These are phyloP conservation scores for Chondrostereum purpureum DNA, from an alignment of 1,284 basidiomycete species.

Conservation along the genomic window DNA sequence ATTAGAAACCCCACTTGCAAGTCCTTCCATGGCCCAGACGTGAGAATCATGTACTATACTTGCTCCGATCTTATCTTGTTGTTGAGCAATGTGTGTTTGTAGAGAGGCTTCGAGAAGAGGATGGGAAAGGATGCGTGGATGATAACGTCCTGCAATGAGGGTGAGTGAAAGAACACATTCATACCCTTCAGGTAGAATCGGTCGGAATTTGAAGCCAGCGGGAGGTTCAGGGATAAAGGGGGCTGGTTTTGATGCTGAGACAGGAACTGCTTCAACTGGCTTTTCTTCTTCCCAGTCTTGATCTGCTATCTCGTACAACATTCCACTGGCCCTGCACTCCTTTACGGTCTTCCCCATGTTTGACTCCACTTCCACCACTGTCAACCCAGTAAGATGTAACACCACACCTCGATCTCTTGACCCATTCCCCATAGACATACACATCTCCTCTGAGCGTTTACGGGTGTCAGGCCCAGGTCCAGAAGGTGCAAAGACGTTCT, in stretches of 20 bases:
- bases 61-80: constrained; percentile 15
- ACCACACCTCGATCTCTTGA: constrained; percentile 59
- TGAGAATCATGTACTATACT: constrained; percentile 36
- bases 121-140: constrained; percentile 58
- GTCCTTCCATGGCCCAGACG: constrained; percentile 61
- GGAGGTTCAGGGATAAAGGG: constrained; percentile 53
- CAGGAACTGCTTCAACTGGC: constrained; percentile 15
- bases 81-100: constrained; percentile 16
- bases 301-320: constrained; percentile 70
- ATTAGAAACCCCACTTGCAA: constrained; percentile 56
- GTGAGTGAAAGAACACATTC: constrained; percentile 62
- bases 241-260: constrained; percentile 10
- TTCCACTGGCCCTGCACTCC: constrained; percentile 58
- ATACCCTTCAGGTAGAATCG: constrained; percentile 53
- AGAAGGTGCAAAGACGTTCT: constrained; percentile 51
- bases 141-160: constrained; percentile 68
- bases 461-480: constrained; percentile 43
- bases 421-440: constrained; percentile 34
- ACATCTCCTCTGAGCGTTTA: constrained; percentile 18
- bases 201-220: constrained; percentile 58
- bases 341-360: constrained; percentile 38
- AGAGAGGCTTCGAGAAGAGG: constrained; percentile 45
- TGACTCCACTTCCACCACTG: constrained; percentile 43
- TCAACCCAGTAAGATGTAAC: constrained; percentile 57
- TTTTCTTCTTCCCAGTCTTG: constrained; percentile 54